phyloP scores from a whole-genome alignment of 2,329 filamentous ascomycete species.

The Botrytis cinerea region DNA sequence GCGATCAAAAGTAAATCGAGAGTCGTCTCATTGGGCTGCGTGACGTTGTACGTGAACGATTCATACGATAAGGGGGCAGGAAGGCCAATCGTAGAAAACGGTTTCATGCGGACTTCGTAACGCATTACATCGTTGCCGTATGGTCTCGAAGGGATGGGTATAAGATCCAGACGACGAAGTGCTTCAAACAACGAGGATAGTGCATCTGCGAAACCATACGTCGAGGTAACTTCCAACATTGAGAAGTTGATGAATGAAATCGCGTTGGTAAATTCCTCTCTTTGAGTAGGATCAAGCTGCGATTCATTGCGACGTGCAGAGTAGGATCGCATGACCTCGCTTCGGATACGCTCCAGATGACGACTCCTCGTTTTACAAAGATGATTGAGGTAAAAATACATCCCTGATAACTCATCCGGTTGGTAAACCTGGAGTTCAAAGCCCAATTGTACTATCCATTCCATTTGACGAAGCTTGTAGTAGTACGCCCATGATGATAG shows the following conservation, averaged over 20 bases:
- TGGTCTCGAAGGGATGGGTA: slow-evolving; percentile 47
- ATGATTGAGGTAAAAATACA: slow-evolving; percentile 89
- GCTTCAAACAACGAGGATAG: slow-evolving; percentile 56
- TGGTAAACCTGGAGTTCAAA: slow-evolving; percentile 94
- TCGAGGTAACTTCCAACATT: slow-evolving; percentile 66
- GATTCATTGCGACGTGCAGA: slow-evolving; percentile 26
- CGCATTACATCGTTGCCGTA: slow-evolving; percentile 60
- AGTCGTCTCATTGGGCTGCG: slow-evolving; percentile 45
- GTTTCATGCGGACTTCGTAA: slow-evolving; percentile 72
- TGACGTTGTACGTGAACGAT: slow-evolving; percentile 50
- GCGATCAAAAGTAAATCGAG: slow-evolving; percentile 42
- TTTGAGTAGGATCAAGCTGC: slow-evolving; percentile 34
- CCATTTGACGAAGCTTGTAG: slow-evolving; percentile 86
- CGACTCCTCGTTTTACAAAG: slow-evolving; percentile 61
- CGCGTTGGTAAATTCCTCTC: slow-evolving; percentile 48
- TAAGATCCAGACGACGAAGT: slow-evolving; percentile 44
- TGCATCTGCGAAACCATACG: slow-evolving; percentile 53
- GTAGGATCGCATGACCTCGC: slow-evolving; percentile 53
- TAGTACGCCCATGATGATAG: slow-evolving; percentile 88
- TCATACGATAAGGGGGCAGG: slow-evolving; percentile 59
- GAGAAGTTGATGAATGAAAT: slow-evolving; percentile 59
- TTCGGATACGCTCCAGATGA: slow-evolving; percentile 72
- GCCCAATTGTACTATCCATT: slow-evolving; percentile 84
- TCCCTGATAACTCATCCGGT: slow-evolving; percentile 76
- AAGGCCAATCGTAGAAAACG: slow-evolving; percentile 61